Conservation (phyloP, 352 stramenopile species). For the Pythium rhizo-oryzae region DNA sequence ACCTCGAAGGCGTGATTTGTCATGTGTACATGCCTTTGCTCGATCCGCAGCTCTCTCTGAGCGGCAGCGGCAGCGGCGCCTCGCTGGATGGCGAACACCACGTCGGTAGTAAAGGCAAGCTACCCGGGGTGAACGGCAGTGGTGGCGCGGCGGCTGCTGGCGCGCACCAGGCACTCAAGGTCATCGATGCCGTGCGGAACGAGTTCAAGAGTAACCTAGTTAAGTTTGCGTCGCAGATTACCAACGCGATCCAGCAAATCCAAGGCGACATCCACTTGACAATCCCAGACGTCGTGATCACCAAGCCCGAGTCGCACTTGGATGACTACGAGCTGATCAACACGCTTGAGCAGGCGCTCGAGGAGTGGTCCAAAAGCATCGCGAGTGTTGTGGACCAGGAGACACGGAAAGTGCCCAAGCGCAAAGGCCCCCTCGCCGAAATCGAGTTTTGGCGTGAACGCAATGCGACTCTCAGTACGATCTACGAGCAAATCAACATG, state of each 20-base stretch:
- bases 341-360: slow-evolving; percentile 89
- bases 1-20: slow-evolving; percentile 86
- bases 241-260: slow-evolving; percentile 93
- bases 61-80: slow-evolving; percentile 20
- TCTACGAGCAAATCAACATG: slow-evolving; percentile 97
- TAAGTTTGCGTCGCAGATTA: slow-evolving; percentile 94
- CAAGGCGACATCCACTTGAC: slow-evolving; percentile 93
- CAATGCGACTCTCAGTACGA: slow-evolving; percentile 93
- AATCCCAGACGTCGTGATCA: slow-evolving; percentile 92
- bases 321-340: slow-evolving; percentile 89
- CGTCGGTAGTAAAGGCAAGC: slow-evolving; percentile 16
- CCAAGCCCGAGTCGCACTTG: slow-evolving; percentile 82
- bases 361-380: slow-evolving; percentile 94
- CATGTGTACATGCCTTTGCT: slow-evolving; percentile 91
- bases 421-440: slow-evolving; percentile 91
- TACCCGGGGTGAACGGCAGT: background rate
- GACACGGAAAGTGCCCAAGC: slow-evolving; percentile 81
- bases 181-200: slow-evolving; percentile 83
- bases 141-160: slow-evolving; percentile 15
- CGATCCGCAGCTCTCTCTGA: slow-evolving; percentile 62
- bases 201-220: slow-evolving; percentile 91
- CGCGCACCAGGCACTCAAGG: slow-evolving; percentile 65
- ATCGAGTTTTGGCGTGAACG: slow-evolving; percentile 97
- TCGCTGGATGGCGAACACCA: slow-evolving; percentile 14
- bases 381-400: slow-evolving; percentile 91